Base-by-base conservation (phyloP, 2,329 filamentous ascomycete genomes). In the Geoglossum cookeanum region DNA sequence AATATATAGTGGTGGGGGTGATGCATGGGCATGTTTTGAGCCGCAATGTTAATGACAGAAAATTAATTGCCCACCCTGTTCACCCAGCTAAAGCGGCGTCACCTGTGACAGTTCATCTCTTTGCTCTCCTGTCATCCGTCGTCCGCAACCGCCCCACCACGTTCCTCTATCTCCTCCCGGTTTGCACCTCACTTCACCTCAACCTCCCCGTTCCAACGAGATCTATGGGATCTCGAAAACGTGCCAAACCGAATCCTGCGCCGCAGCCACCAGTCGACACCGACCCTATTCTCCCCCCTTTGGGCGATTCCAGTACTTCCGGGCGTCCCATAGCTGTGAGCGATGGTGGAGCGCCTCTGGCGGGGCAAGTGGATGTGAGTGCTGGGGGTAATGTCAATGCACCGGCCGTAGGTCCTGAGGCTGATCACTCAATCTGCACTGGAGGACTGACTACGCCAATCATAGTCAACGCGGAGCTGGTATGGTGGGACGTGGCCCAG, bases 401-500 rank as follows among this genome's bases (percentile, higher is more conserved):
- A 32, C 49, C 30, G 37, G 49, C 15, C 30, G 49, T 53, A 53
- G 30, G 49, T 53, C 30, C 49, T 17, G 29, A 33, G 2, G 32
- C 32, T 17, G 2, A 11, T 3, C 49, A n/a, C 4, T 32, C 15
- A 53, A 9, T 9, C n/a, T 35, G n/a, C 49, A 33, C 11, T 6
- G 15, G 30, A 22, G 17, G 30, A 33, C 53, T 60, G 53, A 47
- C 59, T 62, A 58, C 58, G 51, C 55, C 58, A 32, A n/a, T 37
- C 48, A 33, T 48, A 39, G 37, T 51, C 55, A 59, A 71, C 39
- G 11, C 56, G 44, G 68, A 68, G 65, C 56, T 74, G 72, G 72
- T 73, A 74, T 61, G 69, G 68, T 32, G 70, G 68, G 56, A 69
- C 70, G 30, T 75, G 73, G 73, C 71, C 72, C 42, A 68, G 68